These are phyloP conservation scores for Macrophomina pseudophaseolina DNA, from an alignment of 2,329 filamentous ascomycete species.

Conservation along the genomic window DNA sequence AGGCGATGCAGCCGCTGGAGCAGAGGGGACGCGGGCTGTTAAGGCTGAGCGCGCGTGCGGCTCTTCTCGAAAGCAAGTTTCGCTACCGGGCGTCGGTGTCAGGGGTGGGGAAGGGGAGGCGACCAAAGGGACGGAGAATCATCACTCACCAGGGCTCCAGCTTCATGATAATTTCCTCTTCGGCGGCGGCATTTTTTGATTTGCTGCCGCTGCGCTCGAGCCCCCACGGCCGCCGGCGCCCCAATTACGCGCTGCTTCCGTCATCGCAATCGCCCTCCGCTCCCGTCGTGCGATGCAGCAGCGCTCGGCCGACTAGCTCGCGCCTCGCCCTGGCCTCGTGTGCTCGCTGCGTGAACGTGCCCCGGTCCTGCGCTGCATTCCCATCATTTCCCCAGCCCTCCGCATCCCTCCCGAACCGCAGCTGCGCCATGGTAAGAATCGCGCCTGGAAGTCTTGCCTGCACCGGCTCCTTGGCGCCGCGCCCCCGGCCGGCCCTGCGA, in stretches of 20 bases:
- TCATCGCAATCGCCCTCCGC: constrained; percentile 4
- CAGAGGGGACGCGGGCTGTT: neutral
- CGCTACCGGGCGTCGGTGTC: constrained; percentile 11
- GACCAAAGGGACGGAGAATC: neutral
- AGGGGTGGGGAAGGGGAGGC: constrained; percentile 4
- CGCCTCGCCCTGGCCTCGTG: neutral
- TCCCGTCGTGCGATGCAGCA: constrained; percentile 13
- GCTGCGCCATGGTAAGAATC: neutral
- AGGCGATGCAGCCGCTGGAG: neutral
- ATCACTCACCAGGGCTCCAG: constrained; percentile 2
- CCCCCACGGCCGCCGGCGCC: constrained; percentile 23
- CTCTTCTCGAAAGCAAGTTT: constrained; percentile 23
- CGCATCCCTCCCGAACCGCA: constrained; percentile 9
- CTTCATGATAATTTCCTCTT: constrained; percentile 12
- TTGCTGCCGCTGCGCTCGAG: neutral
- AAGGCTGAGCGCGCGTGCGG: constrained; percentile 21
- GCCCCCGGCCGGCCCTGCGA: neutral
- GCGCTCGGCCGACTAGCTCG: constrained; percentile 20
- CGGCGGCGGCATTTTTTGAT: neutral
- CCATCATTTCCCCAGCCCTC: constrained; percentile 17
- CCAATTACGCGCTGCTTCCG: constrained; percentile 22
- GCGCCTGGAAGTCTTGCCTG: neutral
- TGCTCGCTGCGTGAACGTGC: neutral
- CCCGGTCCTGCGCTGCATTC: neutral
- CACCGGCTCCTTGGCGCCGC: constrained; percentile 8